phyloP scores from a whole-genome alignment of 441 rosid species.

The Flueggea neowawraea region DNA sequence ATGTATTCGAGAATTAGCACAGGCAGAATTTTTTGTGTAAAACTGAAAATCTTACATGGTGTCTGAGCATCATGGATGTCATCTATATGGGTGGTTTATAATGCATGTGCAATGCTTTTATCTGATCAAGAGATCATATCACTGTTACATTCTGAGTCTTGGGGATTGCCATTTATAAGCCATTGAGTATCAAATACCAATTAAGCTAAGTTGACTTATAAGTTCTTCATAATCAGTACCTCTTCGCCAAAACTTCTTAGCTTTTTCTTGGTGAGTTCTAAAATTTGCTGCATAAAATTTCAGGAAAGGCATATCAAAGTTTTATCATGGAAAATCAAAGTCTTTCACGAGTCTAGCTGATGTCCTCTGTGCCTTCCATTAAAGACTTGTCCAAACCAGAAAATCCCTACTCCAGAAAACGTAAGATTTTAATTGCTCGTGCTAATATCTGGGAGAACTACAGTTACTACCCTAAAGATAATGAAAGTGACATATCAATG shows the following conservation, averaged over 20 bases:
- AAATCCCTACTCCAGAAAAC: slow-evolving; percentile 25
- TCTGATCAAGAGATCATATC: no score
- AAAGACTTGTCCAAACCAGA: slow-evolving; percentile 43
- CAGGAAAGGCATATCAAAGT: slow-evolving; percentile 54
- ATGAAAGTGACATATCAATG: slow-evolving; percentile 17
- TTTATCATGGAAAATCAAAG: slow-evolving; percentile 47
- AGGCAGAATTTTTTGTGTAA: no score
- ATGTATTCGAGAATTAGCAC: no score
- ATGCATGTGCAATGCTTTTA: no score
- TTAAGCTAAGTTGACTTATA: no score
- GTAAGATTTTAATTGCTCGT: slow-evolving; percentile 29
- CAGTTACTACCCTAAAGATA: slow-evolving; percentile 3
- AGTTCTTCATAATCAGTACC: no score
- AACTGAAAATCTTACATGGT: no score
- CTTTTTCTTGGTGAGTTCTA: background rate
- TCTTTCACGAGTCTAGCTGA: slow-evolving; percentile 51
- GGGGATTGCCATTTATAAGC: no score
- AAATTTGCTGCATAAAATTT: slow-evolving; percentile 4
- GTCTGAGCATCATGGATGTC: no score
- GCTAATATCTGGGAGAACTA: slow-evolving; percentile 9
- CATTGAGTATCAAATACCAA: no score
- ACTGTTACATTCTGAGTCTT: no score
- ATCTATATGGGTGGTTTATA: no score
- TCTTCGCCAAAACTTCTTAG: background rate
- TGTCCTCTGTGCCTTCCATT: slow-evolving; percentile 25